phyloP scores from a whole-genome alignment of 78 protist genomes.

The Pelomyxa schiedti region DNA sequence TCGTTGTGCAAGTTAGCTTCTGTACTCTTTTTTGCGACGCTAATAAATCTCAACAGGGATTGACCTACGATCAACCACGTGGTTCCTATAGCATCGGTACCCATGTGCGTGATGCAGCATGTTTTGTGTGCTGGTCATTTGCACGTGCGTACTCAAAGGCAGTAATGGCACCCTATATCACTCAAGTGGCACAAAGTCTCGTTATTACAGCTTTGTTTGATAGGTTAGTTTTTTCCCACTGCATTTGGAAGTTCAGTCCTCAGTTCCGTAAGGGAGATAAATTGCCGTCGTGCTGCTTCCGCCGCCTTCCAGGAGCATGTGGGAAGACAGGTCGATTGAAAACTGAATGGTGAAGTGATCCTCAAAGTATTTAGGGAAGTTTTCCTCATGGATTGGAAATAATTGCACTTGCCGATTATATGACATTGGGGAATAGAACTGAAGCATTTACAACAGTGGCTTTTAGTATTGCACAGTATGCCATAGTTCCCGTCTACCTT shows the following conservation, averaged over 20 bases:
- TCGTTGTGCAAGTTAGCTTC: constrained; percentile 38
- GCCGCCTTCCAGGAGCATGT: constrained; percentile 96
- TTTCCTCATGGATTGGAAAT: constrained; percentile 90
- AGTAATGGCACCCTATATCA: constrained; percentile 6
- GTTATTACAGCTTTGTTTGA: constrained; percentile 26
- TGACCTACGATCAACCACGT: constrained; percentile 17
- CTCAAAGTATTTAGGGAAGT: too few species aligned
- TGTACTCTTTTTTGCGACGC: too few species aligned
- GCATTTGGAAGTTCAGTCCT: background rate
- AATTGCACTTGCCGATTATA: constrained; percentile 77
- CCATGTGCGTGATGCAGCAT: constrained; percentile 93
- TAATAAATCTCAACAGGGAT: too few species aligned
- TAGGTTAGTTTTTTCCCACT: too few species aligned
- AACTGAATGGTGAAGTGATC: too few species aligned
- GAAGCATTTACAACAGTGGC: constrained; percentile 48
- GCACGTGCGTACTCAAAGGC: constrained; percentile 83
- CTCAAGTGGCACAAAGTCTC: constrained; percentile 6
- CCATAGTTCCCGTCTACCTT: background rate
- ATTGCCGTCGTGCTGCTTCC: constrained; percentile 92
- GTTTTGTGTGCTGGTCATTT: constrained; percentile 93
- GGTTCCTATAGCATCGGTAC: constrained; percentile 74
- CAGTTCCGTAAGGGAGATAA: too few species aligned
- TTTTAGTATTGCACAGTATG: constrained; percentile 32
- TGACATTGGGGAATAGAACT: constrained; percentile 53
- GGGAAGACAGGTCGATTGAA: too few species aligned